Evolutionary conservation across 768 basidiomycete species (phyloP).

Genomic region (Peribolospora kevripleyi): DNA sequence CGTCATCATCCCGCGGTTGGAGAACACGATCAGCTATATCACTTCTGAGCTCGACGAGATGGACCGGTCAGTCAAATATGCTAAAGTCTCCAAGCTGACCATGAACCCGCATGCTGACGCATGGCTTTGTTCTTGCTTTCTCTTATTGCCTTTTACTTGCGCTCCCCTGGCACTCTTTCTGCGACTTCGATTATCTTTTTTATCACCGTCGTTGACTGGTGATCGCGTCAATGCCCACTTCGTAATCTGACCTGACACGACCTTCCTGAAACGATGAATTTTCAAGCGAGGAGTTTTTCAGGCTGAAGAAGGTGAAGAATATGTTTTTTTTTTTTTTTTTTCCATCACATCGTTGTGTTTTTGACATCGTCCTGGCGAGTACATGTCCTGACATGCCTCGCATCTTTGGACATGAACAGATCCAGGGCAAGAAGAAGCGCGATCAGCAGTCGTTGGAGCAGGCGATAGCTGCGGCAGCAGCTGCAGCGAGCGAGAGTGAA

Average conservation of each 20-base stretch:
- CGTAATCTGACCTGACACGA: neutral
- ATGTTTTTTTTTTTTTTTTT: neutral
- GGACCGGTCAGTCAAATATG: conserved; percentile 48
- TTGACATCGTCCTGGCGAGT: too few species aligned
- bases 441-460: conserved; percentile 27
- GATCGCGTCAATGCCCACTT: neutral
- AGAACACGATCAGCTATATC: conserved; percentile 96
- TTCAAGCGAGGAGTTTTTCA: conserved; percentile 26
- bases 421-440: conserved; percentile 82
- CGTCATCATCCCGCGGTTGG: conserved; percentile 77
- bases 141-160: neutral
- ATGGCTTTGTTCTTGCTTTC: conserved; percentile 21
- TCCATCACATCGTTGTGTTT: neutral
- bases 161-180: too few species aligned
- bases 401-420: too few species aligned
- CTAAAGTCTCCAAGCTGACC: too few species aligned
- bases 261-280: neutral
- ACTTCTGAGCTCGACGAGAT: conserved; percentile 93
- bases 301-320: conserved; percentile 57
- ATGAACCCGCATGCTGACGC: too few species aligned
- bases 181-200: too few species aligned
- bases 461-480: conserved; percentile 11
- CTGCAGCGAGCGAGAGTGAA: conserved; percentile 15
- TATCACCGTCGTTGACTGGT: too few species aligned
- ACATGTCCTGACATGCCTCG: too few species aligned